Evolutionary conservation across 352 stramenopile genomes (phyloP), one percentile per base, ranked within the genome.

Genomic region (Globisporangium okanoganense): DNA sequence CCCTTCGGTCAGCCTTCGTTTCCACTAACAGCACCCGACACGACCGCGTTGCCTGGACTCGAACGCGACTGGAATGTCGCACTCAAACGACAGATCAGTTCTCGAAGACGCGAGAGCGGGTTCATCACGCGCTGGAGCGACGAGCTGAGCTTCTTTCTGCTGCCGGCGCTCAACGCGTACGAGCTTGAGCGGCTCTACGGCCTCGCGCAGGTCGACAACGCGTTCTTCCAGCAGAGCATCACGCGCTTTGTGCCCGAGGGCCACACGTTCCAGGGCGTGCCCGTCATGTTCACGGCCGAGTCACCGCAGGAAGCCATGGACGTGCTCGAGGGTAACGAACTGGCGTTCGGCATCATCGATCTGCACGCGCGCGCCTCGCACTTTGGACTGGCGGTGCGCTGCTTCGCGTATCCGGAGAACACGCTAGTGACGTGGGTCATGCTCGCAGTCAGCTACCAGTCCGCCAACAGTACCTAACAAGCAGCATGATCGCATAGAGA

Each of bases 211-310:
- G 64, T 91, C 0, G 86, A 92, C 49, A 95, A 92, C 56, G 74
- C 68, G 2, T 79, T 95, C 43, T 97, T 97, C 62, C 80, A 91
- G 58, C 81, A 90, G 27, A 88, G 73, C 52, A 83, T 96, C 55
- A 89, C 84, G 44, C 75, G 71, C 8, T 88, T 85, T 47, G 85
- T 97, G 5, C 82, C 77, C 8, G 72, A 88, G 58, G 86, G 84
- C 5, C 78, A 88, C 60, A 95, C 85, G 6, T 97, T 97, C 64
- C 84, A 95, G 66, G 89, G 84, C n/a, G 87, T 93, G 22, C 89
- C 89, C 1, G 73, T 73, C 16, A 70, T 88, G 56, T 85, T 96
- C 63, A 72, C 70, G 0, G 36, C 64, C 22, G 64, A 73, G 36
- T 53, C 56, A 27, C 18, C 55, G 0, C 63, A 77, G 1, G 61